phyloP scores from a whole-genome alignment of 495 filamentous ascomycete genomes.

The Cercophora sp. region DNA sequence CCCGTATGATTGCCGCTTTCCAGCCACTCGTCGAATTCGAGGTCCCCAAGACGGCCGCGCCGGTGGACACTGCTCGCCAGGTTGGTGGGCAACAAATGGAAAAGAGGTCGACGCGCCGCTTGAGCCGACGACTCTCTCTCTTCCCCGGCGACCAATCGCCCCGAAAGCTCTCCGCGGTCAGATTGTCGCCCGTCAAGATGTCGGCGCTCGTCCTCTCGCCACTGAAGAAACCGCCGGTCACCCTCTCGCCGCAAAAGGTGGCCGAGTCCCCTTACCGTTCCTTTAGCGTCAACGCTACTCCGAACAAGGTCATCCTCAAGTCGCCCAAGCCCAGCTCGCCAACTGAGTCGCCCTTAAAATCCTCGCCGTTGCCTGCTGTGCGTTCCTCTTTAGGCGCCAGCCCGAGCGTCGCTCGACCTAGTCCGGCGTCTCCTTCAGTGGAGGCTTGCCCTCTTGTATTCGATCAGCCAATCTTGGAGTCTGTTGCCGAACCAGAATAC shows the following conservation, averaged over 20 bases:
- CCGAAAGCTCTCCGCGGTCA: conserved; percentile 16
- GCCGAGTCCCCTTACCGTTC: conserved; percentile 23
- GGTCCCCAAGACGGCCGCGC: conserved; percentile 9
- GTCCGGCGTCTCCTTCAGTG: background rate
- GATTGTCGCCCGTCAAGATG: conserved; percentile 16
- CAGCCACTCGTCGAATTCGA: conserved; percentile 22
- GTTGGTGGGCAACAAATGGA: conserved; percentile 21
- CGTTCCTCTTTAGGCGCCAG: background rate
- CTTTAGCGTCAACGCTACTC: conserved; percentile 24
- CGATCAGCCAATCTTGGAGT: conserved; percentile 24
- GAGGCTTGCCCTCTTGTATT: conserved; percentile 27
- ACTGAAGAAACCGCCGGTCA: conserved; percentile 17
- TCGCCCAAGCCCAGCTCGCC: conserved; percentile 21
- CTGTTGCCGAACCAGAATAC: conserved; percentile 17
- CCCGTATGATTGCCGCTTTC: conserved; percentile 21
- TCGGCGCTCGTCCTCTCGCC: conserved; percentile 16
- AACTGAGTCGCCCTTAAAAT: conserved; percentile 19
- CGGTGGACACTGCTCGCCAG: conserved; percentile 12
- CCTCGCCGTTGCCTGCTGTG: conserved; percentile 3
- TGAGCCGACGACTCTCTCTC: conserved; percentile 28
- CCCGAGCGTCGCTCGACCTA: background rate
- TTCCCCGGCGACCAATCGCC: conserved; percentile 22
- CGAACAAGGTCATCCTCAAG: conserved; percentile 26
- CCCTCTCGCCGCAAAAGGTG: conserved; percentile 21
- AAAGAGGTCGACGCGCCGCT: conserved; percentile 22